Base-by-base conservation (phyloP, 2,329 filamentous ascomycete species). In the Botrytis sinoallii region DNA sequence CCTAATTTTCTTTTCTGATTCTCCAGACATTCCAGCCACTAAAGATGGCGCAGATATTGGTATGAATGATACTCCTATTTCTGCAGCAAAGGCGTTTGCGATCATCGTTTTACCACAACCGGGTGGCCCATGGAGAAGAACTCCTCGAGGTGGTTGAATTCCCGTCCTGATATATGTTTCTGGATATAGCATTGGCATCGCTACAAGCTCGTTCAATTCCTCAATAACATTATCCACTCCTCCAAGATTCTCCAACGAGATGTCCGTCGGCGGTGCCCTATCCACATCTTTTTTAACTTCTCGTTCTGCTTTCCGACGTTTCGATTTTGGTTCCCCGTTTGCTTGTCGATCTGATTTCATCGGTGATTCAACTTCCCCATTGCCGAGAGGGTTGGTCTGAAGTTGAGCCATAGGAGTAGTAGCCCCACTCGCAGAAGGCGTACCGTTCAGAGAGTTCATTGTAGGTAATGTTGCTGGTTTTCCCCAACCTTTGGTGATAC, bases 41-140 rank as follows among this genome's bases (percentile, higher is more conserved):
- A 97, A 88, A 0, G 92, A 93, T 1, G 93, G 93, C 0, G 92
- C 93, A 0, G 93, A 91, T n/a, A 96, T 90, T 2, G 93, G 88
- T 74, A 97, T 91, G 79, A 94, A 95, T 0, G 93, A 91, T 4
- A 94, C 89, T 1, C 91, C 91, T 32, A 95, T 85, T 75, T 91
- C 89, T 1, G 92, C 91, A 4, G 93, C 93, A 78, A 93, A 91
- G 1, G 92, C 93, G 81, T 94, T 90, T 16, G 92, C 92, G 74
- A 97, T 90, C 85, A 93, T 91, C 0, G 93, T 97, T 82, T 97
- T 97, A 77, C 93, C 93, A 79, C 93, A 96, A 40, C 93, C 93
- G 4, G 93, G 93, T 0, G 93, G 93, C 0, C 93, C 93, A 82
- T 97, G 92, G 8, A 97, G 86, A 38, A 97, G 83, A 25, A 97